These are phyloP conservation scores for Sordariomycetes sp. DNA, from an alignment of 2,329 filamentous ascomycete genomes.

Conservation along the genomic window DNA sequence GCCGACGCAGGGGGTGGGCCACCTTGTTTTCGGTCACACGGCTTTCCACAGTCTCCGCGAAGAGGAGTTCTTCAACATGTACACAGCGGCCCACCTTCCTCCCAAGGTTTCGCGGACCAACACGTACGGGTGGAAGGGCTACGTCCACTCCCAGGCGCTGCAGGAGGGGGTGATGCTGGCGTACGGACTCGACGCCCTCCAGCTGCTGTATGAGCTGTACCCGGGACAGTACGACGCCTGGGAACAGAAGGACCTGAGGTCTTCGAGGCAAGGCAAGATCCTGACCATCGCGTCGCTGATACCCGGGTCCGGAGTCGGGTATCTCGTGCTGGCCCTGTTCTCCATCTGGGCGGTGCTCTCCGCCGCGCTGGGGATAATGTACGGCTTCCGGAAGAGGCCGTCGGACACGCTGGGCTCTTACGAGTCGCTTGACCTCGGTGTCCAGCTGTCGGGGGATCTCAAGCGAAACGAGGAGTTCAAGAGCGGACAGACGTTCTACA, in stretches of 20 bases:
- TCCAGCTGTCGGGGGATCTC: neutral
- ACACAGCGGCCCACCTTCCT: neutral
- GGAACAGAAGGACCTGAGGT: neutral
- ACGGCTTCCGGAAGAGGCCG: conserved; percentile 1
- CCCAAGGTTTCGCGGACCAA: neutral
- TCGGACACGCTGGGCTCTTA: neutral
- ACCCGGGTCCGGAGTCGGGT: neutral
- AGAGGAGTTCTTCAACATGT: neutral
- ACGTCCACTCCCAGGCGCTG: neutral
- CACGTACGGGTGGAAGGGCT: neutral
- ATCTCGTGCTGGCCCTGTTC: neutral
- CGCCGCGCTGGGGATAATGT: neutral
- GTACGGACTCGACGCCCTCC: neutral
- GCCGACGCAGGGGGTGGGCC: neutral
- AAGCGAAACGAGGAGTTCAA: neutral
- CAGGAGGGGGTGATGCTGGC: neutral
- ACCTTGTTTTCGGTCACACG: neutral
- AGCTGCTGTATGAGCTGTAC: neutral
- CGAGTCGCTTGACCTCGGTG: neutral
- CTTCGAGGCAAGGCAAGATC: neutral
- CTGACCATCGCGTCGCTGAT: neutral
- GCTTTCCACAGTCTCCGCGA: neutral
- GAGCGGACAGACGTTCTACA: neutral
- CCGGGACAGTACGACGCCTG: neutral
- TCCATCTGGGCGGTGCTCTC: neutral